These are phyloP conservation scores for Epichloe brachyelytri DNA, from an alignment of 2,329 filamentous ascomycete species.

Conservation along the genomic window DNA sequence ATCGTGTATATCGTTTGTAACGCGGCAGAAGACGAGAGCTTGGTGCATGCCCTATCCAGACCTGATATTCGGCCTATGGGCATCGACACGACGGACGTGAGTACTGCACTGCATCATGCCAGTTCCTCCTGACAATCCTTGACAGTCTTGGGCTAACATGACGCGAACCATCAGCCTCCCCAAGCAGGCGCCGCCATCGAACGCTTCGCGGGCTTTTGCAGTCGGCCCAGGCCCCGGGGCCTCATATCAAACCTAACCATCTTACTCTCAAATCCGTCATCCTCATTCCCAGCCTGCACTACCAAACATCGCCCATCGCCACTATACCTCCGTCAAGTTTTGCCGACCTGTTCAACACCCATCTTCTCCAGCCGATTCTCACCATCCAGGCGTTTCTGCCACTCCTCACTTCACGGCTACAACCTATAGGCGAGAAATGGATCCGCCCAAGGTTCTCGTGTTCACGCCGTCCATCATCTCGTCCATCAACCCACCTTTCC, in stretches of 20 bases:
- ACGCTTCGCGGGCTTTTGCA: slow-evolving; percentile 61
- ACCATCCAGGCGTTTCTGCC: slow-evolving; percentile 84
- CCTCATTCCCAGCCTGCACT: slow-evolving; percentile 68
- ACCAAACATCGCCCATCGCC: slow-evolving; percentile 72
- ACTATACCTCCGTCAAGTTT: slow-evolving; percentile 74
- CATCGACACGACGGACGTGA: slow-evolving; percentile 70
- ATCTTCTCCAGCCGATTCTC: slow-evolving; percentile 78
- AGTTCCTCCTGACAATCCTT: background rate
- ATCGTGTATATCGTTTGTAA: slow-evolving; percentile 85
- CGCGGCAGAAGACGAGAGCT: slow-evolving; percentile 70
- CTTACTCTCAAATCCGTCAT: slow-evolving; percentile 69
- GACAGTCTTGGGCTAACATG: background rate
- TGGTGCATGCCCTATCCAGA: slow-evolving; percentile 63
- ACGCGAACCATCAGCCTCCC: slow-evolving; percentile 38
- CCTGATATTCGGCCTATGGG: slow-evolving; percentile 70
- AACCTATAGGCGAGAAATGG: slow-evolving; percentile 35
- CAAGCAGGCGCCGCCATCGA: slow-evolving; percentile 56
- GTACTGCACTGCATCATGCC: slow-evolving; percentile 15
- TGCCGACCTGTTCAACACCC: slow-evolving; percentile 83
- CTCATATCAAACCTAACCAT: slow-evolving; percentile 62
- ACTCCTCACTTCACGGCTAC: slow-evolving; percentile 52
- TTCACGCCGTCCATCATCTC: slow-evolving; percentile 71
- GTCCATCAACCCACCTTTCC: slow-evolving; percentile 67
- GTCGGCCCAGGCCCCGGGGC: slow-evolving; percentile 61
- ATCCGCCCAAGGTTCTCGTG: slow-evolving; percentile 55